phyloP scores from a whole-genome alignment of 1,284 basidiomycete species.

The Mixia osmundae region DNA sequence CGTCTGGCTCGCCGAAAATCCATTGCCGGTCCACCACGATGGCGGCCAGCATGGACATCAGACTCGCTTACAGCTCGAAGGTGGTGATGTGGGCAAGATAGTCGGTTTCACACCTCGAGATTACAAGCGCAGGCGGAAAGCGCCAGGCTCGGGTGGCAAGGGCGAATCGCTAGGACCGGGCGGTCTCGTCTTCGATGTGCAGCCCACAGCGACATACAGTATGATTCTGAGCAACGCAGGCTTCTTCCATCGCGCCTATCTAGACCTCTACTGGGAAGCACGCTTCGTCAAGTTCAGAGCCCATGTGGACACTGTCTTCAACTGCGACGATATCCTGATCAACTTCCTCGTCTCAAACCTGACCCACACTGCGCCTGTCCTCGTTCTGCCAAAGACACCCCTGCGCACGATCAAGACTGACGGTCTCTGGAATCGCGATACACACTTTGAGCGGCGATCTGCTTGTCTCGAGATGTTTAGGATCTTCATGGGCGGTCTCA shows the following conservation, averaged over 20 bases:
- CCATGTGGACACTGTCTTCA: constrained; percentile 8
- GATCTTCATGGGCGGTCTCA: not conserved
- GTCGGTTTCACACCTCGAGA: constrained; percentile 13
- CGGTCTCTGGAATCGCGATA: constrained; percentile 10
- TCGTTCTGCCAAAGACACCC: constrained; percentile 10
- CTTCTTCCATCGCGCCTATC: constrained; percentile 10
- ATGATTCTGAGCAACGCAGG: constrained; percentile 15
- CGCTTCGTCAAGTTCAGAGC: not conserved
- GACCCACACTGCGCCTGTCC: constrained; percentile 10
- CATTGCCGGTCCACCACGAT: too few species aligned
- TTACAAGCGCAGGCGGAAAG: constrained; percentile 2
- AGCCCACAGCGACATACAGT: constrained; percentile 10
- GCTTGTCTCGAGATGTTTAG: not conserved
- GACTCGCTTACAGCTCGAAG: too few species aligned
- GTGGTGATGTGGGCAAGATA: constrained; percentile 5
- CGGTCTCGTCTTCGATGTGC: constrained; percentile 4
- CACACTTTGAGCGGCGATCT: not conserved
- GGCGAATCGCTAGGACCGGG: not conserved
- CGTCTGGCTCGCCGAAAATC: too few species aligned
- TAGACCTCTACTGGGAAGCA: constrained; percentile 12
- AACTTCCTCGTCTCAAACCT: constrained; percentile 15
- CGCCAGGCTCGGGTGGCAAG: too few species aligned
- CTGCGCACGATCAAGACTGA: constrained; percentile 10
- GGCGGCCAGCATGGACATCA: too few species aligned
- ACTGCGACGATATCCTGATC: constrained; percentile 16